phyloP scores from a whole-genome alignment of 2,329 filamentous ascomycete genomes.

The Lachnellula subtilissima region DNA sequence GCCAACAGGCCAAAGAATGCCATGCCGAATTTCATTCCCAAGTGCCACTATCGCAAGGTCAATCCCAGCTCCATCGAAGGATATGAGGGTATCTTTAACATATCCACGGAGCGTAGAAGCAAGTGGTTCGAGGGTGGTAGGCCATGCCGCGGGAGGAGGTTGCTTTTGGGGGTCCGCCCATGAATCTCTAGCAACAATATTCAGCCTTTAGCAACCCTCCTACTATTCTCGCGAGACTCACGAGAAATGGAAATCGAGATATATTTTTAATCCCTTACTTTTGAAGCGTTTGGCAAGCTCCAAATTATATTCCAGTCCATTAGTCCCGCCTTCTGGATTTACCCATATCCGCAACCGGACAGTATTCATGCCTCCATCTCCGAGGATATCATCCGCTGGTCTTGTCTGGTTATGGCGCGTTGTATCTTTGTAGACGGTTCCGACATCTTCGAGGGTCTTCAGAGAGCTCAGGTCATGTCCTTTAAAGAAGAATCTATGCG shows the following conservation, averaged over 20 bases:
- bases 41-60: conserved; percentile 60
- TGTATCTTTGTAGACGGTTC: conserved; percentile 35
- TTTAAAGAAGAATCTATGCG: conserved; percentile 30
- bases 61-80: conserved; percentile 53
- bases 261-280: conserved; percentile 51
- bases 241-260: conserved; percentile 58
- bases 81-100: conserved; percentile 56
- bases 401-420: conserved; percentile 32
- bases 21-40: conserved; percentile 68
- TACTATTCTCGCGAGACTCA: conserved; percentile 9
- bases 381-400: conserved; percentile 59
- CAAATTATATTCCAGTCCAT: conserved; percentile 66
- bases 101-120: conserved; percentile 62
- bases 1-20: conserved; percentile 63
- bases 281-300: conserved; percentile 59
- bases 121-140: conserved; percentile 51
- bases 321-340: conserved; percentile 57
- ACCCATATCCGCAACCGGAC: conserved; percentile 70
- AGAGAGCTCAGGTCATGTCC: conserved; percentile 38
- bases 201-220: background rate
- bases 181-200: conserved; percentile 46
- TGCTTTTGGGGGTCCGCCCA: conserved; percentile 68
- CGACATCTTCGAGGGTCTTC: conserved; percentile 33
- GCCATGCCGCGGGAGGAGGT: conserved; percentile 59
- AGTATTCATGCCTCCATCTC: conserved; percentile 59